A percentile compares a stretch with the other conserved stretches of the same genome.
Evolutionary conservation across 2,329 filamentous ascomycete species (phyloP).

Genomic region (Colletotrichum tofieldiae): DNA sequence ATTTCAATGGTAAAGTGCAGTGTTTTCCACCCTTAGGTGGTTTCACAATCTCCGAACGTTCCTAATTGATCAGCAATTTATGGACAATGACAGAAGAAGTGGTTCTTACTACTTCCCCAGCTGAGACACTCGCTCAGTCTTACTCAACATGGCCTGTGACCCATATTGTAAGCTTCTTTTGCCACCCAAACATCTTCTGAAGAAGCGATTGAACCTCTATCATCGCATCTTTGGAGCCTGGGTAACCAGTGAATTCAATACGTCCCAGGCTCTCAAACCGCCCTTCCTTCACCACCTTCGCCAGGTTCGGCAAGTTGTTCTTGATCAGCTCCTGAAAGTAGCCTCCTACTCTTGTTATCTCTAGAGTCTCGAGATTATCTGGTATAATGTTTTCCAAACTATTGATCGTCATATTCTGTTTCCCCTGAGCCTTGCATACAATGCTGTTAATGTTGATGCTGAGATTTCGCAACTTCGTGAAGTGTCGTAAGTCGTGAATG

Average conservation of each 20-base stretch:
- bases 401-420: not conserved
- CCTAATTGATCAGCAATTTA: not conserved
- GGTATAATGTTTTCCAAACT: not conserved
- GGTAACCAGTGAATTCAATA: not conserved
- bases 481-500: not conserved
- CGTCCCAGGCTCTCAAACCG: not conserved
- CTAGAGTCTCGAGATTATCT: not conserved
- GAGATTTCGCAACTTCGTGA: not conserved
- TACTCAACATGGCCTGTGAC: not conserved
- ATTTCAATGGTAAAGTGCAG: not conserved
- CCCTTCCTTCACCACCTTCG: not conserved
- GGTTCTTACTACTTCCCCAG: not conserved
- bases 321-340: not conserved
- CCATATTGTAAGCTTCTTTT: not conserved
- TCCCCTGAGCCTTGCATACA: too few species aligned
- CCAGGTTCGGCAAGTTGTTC: not conserved
- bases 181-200: not conserved
- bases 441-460: conserved; percentile 14
- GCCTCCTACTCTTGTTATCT: not conserved
- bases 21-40: not conserved
- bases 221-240: not conserved
- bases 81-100: not conserved
- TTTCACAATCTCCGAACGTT: not conserved
- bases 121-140: not conserved
- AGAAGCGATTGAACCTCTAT: not conserved